Conservation (phyloP, 257 asterid species). For the Linderniella brevidens region DNA sequence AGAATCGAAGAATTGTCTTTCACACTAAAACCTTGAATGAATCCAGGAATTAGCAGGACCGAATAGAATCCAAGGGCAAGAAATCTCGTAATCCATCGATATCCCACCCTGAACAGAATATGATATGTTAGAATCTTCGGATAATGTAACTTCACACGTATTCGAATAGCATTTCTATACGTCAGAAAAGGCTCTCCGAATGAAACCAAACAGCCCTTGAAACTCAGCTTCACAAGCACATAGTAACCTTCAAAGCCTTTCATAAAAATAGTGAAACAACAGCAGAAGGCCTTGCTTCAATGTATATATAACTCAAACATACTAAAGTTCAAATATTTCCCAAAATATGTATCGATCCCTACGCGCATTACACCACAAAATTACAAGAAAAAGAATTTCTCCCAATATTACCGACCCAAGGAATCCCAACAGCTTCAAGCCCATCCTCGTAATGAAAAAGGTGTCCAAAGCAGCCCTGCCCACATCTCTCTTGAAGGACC, state of each 20-base stretch:
- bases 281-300: too few relatives aligned
- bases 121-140: constrained; percentile 17
- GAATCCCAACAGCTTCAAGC: constrained; percentile 40
- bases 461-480: constrained; percentile 49
- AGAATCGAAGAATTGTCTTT: constrained; percentile 5
- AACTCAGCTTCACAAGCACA: too few relatives aligned
- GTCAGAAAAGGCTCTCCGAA: constrained; percentile 1
- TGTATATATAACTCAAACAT: too few relatives aligned
- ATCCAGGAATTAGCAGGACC: constrained; percentile 71
- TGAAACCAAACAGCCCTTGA: background rate
- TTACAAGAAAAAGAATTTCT: background rate
- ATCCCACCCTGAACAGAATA: constrained; percentile 75
- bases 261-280: too few relatives aligned
- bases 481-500: constrained; percentile 22
- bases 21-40: constrained; percentile 56
- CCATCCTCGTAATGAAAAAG: constrained; percentile 34
- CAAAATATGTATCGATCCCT: background rate
- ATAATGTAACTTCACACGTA: background rate
- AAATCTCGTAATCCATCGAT: constrained; percentile 72
- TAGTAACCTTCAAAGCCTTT: too few relatives aligned
- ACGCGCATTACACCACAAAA: background rate
- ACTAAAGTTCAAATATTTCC: too few relatives aligned
- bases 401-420: constrained; percentile 67
- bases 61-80: constrained; percentile 89
- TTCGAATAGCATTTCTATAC: background rate